Base-by-base conservation (phyloP, 495 filamentous ascomycete species). In the Aspergillus ellipticus region DNA sequence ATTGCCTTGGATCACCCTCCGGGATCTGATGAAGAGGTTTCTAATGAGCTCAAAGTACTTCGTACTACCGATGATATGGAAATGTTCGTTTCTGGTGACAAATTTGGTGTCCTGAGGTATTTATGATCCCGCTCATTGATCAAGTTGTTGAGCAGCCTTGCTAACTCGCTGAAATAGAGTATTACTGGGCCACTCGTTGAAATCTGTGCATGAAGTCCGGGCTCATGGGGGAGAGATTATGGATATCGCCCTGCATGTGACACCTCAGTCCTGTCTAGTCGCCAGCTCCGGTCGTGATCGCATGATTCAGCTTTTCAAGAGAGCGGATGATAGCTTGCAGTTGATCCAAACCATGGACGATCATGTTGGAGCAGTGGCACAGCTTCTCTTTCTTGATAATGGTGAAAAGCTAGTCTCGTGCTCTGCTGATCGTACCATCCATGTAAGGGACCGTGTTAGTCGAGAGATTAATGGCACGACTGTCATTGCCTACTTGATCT, bases 191-290 rank as follows among this genome's bases (percentile, higher is more conserved):
- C 47, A 81, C 64, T 41, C 71, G 9, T 77, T 82, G 67, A 60
- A 71, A 28, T 85, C 80, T 48, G 59, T 81, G 5, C 77, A 82
- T 51, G 81, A 85, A 65, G 83, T 86, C 42, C 93, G 93, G 62
- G 95, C 92, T 19, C 94, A 98, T 70, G 81, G 85, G 9, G 84
- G 83, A 10, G 92, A 97, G 59, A 89, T 96, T 56, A 89, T 89
- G 29, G 89, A 89, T 60, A 87, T 97, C 49, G 82, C 84, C 7
- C 74, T 92, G 2, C 75, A 72, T 41, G 67, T 77, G 10, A 59
- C 57, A 8, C 31, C 57, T 0, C 64, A 68, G 6, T 60, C 61
- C 28, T 74, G 62, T 51, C 68, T 96, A 47, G 75, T 97, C 42
- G 90, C 88, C 19, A 90, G 84, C 20, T 89, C 86, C 64, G 88